These are phyloP conservation scores for Aristolochia contorta DNA, from an alignment of 164 flowering plant species.

Conservation along the genomic window DNA sequence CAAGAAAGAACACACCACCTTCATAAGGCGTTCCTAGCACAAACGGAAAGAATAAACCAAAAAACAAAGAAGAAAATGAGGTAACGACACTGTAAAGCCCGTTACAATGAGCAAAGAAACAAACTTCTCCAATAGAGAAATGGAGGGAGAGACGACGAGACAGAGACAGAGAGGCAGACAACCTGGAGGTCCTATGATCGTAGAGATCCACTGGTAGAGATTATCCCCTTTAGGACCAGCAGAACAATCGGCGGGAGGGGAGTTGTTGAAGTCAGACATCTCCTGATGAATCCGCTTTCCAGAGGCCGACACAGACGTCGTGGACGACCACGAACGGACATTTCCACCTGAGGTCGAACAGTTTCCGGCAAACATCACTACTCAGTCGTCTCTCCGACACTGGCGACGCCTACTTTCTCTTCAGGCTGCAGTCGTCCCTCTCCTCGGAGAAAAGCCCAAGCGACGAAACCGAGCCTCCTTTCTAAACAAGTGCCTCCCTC, in stretches of 20 bases:
- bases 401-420: neutral
- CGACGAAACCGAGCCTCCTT: too few species aligned
- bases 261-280: conserved; percentile 55
- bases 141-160: too few species aligned
- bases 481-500: too few species aligned
- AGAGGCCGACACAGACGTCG: conserved; percentile 61
- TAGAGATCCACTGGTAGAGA: conserved; percentile 85
- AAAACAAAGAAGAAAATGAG: too few species aligned
- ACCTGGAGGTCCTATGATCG: conserved; percentile 79
- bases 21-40: conserved; percentile 80
- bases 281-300: conserved; percentile 94
- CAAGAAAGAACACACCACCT: conserved; percentile 86
- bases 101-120: neutral
- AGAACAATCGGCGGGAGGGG: conserved; percentile 72
- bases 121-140: neutral
- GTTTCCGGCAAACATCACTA: conserved; percentile 7
- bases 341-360: conserved; percentile 9
- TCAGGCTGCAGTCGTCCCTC: too few species aligned
- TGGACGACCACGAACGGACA: conserved; percentile 40
- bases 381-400: neutral
- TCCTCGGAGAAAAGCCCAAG: too few species aligned
- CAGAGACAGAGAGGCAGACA: neutral
- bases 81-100: neutral
- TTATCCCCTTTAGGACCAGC: conserved; percentile 96
- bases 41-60: neutral